phyloP scores from a whole-genome alignment of 352 stramenopile genomes.

The Globisporangium cystogenes region DNA sequence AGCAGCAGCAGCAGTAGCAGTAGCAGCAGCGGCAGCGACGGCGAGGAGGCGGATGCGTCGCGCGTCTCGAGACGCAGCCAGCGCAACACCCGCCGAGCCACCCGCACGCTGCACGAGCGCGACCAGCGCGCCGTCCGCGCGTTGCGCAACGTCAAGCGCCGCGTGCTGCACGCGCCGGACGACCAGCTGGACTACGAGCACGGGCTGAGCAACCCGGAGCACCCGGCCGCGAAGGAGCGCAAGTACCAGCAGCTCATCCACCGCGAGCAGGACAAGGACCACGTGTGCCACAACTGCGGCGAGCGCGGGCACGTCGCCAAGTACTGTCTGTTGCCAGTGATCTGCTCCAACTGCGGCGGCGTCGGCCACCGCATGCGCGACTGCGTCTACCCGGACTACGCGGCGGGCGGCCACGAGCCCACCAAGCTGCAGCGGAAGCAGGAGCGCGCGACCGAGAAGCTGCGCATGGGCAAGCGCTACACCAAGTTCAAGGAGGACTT shows the following conservation, averaged over 20 bases:
- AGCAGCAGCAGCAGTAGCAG: slow-evolving; percentile 6
- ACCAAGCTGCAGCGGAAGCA: slow-evolving; percentile 13
- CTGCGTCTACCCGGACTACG: slow-evolving; percentile 34
- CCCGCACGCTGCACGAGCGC: slow-evolving; percentile 2
- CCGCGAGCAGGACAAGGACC: slow-evolving; percentile 49
- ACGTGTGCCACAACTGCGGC: slow-evolving; percentile 72
- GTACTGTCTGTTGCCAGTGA: slow-evolving; percentile 68
- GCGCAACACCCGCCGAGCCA: background rate
- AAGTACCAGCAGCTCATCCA: slow-evolving; percentile 61
- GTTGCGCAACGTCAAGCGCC: slow-evolving; percentile 13
- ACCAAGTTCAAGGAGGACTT: slow-evolving; percentile 50
- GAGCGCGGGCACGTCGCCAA: slow-evolving; percentile 57
- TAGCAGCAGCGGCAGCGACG: slow-evolving; percentile 10
- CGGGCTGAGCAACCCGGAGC: slow-evolving; percentile 44
- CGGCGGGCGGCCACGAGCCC: slow-evolving; percentile 18
- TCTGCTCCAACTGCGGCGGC: slow-evolving; percentile 77
- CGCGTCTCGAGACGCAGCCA: slow-evolving; percentile 1
- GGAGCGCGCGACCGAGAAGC: slow-evolving; percentile 18
- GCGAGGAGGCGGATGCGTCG: slow-evolving; percentile 3
- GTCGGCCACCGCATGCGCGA: slow-evolving; percentile 48
- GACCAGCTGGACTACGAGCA: slow-evolving; percentile 71
- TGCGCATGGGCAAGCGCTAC: slow-evolving; percentile 35
- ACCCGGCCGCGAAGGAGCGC: slow-evolving; percentile 34
- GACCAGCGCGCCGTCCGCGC: slow-evolving; percentile 3
- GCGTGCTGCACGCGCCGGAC: slow-evolving; percentile 16